Percentiles rank a stretch among this genome's conserved stretches.
phyloP scores from a whole-genome alignment of 164 flowering plant species.

The Macadamia tetraphylla region DNA sequence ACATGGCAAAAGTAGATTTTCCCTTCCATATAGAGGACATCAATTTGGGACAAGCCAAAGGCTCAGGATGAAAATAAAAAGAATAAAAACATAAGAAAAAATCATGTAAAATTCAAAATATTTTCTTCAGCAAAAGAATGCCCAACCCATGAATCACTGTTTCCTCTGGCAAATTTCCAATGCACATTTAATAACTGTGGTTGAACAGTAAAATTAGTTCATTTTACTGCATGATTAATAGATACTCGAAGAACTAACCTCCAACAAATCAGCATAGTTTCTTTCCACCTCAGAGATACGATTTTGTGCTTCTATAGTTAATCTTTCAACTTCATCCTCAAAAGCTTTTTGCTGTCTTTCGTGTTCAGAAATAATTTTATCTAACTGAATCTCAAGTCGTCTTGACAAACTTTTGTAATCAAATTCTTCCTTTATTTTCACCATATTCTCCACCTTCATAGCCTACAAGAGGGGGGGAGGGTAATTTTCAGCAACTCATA shows the following conservation, averaged over 20 bases:
- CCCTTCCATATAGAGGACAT: no score
- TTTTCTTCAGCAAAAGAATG: background rate
- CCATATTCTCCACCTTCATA: conserved; percentile 98
- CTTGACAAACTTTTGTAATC: conserved; percentile 93
- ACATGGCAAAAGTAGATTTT: no score
- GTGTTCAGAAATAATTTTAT: conserved; percentile 74
- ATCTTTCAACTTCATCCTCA: conserved; percentile 61
- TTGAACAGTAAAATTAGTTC: background rate
- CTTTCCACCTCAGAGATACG: conserved; percentile 64
- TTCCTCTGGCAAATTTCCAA: background rate
- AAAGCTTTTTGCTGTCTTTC: conserved; percentile 83
- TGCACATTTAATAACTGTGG: background rate
- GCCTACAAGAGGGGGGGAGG: conserved; percentile 42
- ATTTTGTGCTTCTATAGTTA: conserved; percentile 50
- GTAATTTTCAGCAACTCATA: background rate
- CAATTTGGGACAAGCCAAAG: no score
- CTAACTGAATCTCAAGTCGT: conserved; percentile 78
- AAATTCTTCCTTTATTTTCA: conserved; percentile 92
- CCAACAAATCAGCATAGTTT: conserved; percentile 59
- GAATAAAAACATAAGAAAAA: no score
- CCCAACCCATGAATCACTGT: background rate
- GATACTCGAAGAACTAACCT: conserved; percentile 40
- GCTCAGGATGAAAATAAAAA: no score
- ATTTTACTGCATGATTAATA: background rate
- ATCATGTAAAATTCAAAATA: background rate